phyloP scores from a whole-genome alignment of 164 flowering plant genomes.

The Piper longum region DNA sequence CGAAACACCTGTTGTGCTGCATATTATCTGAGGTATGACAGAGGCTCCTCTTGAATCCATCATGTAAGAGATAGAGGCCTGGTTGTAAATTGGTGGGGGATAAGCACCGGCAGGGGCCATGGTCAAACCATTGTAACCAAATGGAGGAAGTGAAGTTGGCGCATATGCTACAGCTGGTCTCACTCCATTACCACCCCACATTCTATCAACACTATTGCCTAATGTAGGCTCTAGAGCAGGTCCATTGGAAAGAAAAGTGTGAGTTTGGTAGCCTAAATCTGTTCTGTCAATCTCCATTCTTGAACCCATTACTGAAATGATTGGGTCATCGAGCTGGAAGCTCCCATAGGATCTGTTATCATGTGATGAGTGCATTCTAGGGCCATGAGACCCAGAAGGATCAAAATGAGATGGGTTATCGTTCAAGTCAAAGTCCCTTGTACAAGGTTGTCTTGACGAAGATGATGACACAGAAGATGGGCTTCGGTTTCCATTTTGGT shows the following conservation, averaged over 20 bases:
- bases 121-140: conserved; percentile 23
- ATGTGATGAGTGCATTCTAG: conserved; percentile 17
- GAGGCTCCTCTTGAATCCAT: conserved; percentile 57
- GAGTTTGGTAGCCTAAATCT: conserved; percentile 22
- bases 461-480: conserved; percentile 68
- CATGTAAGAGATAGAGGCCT: conserved; percentile 43
- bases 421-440: conserved; percentile 70
- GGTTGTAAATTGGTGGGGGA: conserved; percentile 36
- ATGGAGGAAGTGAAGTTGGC: conserved; percentile 23
- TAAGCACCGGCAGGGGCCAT: conserved; percentile 18
- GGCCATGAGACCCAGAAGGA: conserved; percentile 17
- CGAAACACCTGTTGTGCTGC: conserved; percentile 22
- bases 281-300: conserved; percentile 40
- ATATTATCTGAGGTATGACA: conserved; percentile 40
- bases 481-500: conserved; percentile 28
- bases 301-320: conserved; percentile 61
- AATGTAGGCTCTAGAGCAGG: conserved; percentile 24
- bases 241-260: conserved; percentile 30
- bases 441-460: conserved; percentile 42
- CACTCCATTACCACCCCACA: conserved; percentile 14
- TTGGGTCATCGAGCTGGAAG: conserved; percentile 30
- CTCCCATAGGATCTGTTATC: conserved; percentile 18
- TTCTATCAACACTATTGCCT: conserved; percentile 22
- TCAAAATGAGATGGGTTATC: conserved; percentile 35
- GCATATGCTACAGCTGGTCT: conserved; percentile 26